Base-by-base conservation (phyloP, 371 early-diverging fungal genomes). In the Encephalitozoon cuniculi region DNA sequence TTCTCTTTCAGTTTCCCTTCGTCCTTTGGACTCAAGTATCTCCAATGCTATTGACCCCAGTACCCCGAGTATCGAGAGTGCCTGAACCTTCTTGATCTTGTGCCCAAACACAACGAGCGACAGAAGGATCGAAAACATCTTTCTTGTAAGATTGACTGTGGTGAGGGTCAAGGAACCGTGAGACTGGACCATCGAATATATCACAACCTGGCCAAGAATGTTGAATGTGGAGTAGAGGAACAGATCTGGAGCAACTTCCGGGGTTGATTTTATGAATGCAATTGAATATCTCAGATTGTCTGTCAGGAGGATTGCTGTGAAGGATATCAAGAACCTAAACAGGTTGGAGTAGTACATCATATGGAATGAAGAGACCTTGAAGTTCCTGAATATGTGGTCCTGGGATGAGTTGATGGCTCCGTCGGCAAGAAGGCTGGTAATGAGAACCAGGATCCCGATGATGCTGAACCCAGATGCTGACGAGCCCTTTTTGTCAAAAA, bases 271-370 rank as follows among this genome's bases (percentile, higher is more conserved):
- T 66, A 89, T 88, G 76, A 96, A 94, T 4, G 82, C 79, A n/a
- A 92, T 41, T 15, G 95, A 94, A 54, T 83, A 83, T n/a, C 79
- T 70, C 3, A 94, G 84, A 83, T 94, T 93, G 18, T 72, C 53
- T 43, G 70, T 52, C 71, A 74, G 80, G 28, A 89, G 86, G 32
- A 69, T 52, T 8, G 49, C 6, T 4, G 64, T 28, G 44, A 95
- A 86, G 83, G 89, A 94, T 32, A 77, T 26, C 1, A 86, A 75
- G 87, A 92, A 90, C 51, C 86, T 88, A 79, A 91, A 87, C 18
- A 90, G 78, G 84, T 95, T 95, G 93, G 94, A 93, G 81, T 87
- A 92, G 81, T 91, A 90, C 96, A 97, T 96, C 94, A 97, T 94
- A 49, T 92, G 90, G 68, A 90, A 89, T 4, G 94, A 92, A 0